Conservation (phyloP, 495 filamentous ascomycete species). For the Usnea hakonensis region DNA sequence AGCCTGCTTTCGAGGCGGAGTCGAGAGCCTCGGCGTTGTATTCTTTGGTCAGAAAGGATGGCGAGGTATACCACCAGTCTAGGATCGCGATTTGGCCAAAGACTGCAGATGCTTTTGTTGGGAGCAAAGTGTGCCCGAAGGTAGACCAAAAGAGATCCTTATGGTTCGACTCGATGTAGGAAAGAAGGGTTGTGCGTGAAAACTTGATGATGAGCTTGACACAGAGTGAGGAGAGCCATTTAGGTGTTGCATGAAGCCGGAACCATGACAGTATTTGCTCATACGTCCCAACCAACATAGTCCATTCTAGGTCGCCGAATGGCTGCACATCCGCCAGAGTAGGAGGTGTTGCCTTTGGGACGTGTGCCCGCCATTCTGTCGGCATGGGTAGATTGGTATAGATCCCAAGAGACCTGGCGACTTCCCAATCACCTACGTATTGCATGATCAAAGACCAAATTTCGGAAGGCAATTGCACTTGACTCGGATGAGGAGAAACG, state of each 20-base stretch:
- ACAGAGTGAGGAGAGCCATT: slow-evolving; percentile 67
- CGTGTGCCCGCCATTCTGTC: slow-evolving; percentile 56
- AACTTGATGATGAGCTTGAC: slow-evolving; percentile 91
- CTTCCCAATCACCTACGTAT: slow-evolving; percentile 80
- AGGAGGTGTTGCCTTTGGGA: neutral
- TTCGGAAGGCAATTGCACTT: slow-evolving; percentile 58
- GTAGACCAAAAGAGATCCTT: slow-evolving; percentile 74
- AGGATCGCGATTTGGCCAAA: slow-evolving; percentile 80
- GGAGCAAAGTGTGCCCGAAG: slow-evolving; percentile 72
- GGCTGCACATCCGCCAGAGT: slow-evolving; percentile 28
- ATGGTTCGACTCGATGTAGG: slow-evolving; percentile 69
- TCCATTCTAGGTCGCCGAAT: slow-evolving; percentile 62
- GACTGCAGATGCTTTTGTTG: slow-evolving; percentile 74
- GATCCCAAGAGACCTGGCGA: slow-evolving; percentile 69
- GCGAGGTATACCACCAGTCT: slow-evolving; percentile 78
- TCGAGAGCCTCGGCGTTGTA: slow-evolving; percentile 75
- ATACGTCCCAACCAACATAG: slow-evolving; percentile 63
- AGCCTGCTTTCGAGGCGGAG: slow-evolving; percentile 73
- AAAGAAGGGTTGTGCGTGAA: slow-evolving; percentile 66
- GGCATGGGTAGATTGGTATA: slow-evolving; percentile 69
- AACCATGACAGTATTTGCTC: slow-evolving; percentile 59
- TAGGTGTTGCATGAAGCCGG: slow-evolving; percentile 55
- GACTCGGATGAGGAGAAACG: slow-evolving; percentile 18
- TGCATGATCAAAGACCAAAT: slow-evolving; percentile 85
- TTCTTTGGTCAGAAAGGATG: slow-evolving; percentile 71